Conservation (phyloP, 768 basidiomycete genomes). For the Boletellus ananiceps region DNA sequence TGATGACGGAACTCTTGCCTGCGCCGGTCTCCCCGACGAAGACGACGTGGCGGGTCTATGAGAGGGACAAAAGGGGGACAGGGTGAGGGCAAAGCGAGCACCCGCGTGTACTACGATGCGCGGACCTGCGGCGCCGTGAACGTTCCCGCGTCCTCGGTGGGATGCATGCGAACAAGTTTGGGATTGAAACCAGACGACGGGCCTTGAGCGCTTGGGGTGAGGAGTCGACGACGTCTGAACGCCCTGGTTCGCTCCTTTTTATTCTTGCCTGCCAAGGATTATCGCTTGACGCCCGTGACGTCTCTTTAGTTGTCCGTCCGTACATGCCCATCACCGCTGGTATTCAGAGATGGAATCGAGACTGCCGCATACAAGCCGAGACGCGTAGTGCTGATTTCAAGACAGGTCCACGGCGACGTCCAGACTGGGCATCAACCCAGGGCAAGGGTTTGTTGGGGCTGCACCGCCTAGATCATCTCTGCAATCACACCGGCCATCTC, state of each 20-base stretch:
- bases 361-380: neutral
- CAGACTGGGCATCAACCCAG: no score
- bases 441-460: no score
- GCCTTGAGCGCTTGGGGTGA: no score
- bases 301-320: no score
- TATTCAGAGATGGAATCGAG: neutral
- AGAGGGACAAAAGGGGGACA: neutral
- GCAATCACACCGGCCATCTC: no score
- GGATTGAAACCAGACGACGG: neutral
- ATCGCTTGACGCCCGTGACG: neutral
- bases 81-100: neutral
- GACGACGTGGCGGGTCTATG: slow-evolving; percentile 28
- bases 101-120: neutral
- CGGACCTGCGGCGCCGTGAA: slow-evolving; percentile 7
- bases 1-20: slow-evolving; percentile 42
- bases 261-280: neutral
- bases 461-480: no score
- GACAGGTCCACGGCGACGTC: neutral
- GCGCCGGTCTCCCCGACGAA: slow-evolving; percentile 34
- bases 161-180: neutral
- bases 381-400: neutral
- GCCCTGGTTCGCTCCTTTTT: neutral
- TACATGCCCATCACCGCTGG: neutral
- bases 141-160: neutral
- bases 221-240: no score